Evolutionary conservation across 768 basidiomycete genomes (phyloP).

Genomic region (Lentinula raphanica): DNA sequence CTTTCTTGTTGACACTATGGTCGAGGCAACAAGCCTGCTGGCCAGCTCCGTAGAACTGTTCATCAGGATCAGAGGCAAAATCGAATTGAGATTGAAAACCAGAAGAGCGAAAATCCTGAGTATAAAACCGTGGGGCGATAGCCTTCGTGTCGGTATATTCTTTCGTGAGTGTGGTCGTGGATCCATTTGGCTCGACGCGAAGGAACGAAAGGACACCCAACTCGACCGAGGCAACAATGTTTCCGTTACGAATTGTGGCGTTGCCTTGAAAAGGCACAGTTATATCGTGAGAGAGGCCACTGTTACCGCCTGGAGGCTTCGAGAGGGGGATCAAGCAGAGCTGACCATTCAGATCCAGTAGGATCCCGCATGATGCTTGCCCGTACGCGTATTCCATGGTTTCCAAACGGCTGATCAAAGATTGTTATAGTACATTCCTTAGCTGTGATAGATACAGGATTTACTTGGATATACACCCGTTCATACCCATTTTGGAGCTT

Average conservation of each 20-base stretch:
- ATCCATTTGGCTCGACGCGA: constrained; percentile 24
- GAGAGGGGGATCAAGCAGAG: constrained; percentile 31
- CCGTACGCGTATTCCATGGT: constrained; percentile 31
- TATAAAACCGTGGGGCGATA: constrained; percentile 24
- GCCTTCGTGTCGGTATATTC: constrained; percentile 30
- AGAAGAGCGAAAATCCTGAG: constrained; percentile 25
- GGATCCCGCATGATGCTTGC: constrained; percentile 29
- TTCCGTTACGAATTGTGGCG: constrained; percentile 27
- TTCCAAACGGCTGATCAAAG: constrained; percentile 32
- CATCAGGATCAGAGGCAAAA: constrained; percentile 26
- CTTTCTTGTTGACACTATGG: constrained; percentile 32
- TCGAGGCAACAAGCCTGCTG: constrained; percentile 34
- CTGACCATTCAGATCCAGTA: constrained; percentile 27
- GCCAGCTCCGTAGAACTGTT: constrained; percentile 31
- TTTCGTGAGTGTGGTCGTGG: constrained; percentile 20
- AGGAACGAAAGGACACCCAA: constrained; percentile 24
- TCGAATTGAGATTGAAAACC: constrained; percentile 28
- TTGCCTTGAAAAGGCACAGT: constrained; percentile 23
- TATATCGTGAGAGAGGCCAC: constrained; percentile 25
- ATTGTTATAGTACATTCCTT: too few species aligned
- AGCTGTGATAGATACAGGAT: neutral
- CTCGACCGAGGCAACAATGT: constrained; percentile 22
- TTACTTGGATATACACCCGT: constrained; percentile 28
- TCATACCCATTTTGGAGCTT: constrained; percentile 29
- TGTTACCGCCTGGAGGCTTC: constrained; percentile 27